These are phyloP conservation scores for Sindora glabra DNA, from an alignment of 306 rosid genomes.

Conservation along the genomic window DNA sequence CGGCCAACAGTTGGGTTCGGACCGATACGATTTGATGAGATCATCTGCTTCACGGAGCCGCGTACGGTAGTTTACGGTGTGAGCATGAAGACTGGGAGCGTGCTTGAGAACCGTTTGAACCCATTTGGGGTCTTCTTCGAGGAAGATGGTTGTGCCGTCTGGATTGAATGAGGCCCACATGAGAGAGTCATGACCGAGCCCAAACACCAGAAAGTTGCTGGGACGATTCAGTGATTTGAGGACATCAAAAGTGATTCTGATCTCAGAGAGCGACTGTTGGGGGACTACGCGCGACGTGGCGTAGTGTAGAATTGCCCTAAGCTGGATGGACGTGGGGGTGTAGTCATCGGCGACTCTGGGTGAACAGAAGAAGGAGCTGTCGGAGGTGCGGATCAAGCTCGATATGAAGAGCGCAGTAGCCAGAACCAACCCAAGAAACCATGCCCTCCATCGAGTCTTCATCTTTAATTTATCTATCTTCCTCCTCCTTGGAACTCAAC, in stretches of 20 bases:
- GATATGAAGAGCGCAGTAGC: constrained; percentile 39
- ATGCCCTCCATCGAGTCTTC: too few relatives aligned
- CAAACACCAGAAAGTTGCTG: constrained; percentile 73
- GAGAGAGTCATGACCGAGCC: constrained; percentile 84
- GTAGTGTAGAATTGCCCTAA: constrained; percentile 72
- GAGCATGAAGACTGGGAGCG: constrained; percentile 56
- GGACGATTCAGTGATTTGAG: constrained; percentile 47
- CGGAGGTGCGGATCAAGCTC: constrained; percentile 20
- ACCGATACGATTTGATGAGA: constrained; percentile 30
- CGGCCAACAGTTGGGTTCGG: constrained; percentile 43
- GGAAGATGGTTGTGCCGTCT: constrained; percentile 66
- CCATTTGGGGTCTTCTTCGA: constrained; percentile 91
- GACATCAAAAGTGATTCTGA: constrained; percentile 54
- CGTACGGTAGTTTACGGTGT: constrained; percentile 54
- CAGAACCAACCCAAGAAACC: constrained; percentile 34
- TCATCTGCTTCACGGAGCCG: constrained; percentile 52
- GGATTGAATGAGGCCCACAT: constrained; percentile 94
- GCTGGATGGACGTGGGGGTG: constrained; percentile 33
- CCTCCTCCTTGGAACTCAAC: too few relatives aligned
- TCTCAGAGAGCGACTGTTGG: constrained; percentile 63
- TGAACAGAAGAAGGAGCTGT: constrained; percentile 30
- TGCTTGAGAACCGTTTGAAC: constrained; percentile 56
- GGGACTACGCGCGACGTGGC: constrained; percentile 69
- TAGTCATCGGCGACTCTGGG: not conserved
- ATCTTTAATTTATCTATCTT: too few relatives aligned